These are phyloP conservation scores for Phoma sp. DNA, from an alignment of 2,329 filamentous ascomycete species.

Conservation along the genomic window DNA sequence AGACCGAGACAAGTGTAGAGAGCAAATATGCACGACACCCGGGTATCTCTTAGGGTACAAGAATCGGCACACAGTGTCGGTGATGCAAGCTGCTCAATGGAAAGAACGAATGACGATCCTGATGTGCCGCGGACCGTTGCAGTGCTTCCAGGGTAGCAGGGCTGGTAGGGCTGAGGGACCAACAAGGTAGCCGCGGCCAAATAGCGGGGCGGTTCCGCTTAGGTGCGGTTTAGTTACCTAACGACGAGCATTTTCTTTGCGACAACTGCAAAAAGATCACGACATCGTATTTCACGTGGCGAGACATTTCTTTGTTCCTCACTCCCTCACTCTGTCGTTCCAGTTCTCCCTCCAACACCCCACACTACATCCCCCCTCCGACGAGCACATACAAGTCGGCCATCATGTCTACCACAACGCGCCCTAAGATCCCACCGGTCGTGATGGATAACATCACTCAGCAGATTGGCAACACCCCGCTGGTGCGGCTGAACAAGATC, in stretches of 20 bases:
- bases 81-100: too few species aligned
- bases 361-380: neutral
- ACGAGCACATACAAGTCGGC: conserved; percentile 7
- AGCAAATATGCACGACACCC: too few species aligned
- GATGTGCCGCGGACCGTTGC: too few species aligned
- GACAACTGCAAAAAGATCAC: conserved; percentile 15
- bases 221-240: conserved; percentile 18
- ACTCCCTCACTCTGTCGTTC: neutral
- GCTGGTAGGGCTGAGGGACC: conserved; percentile 6
- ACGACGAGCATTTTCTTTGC: conserved; percentile 19
- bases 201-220: conserved; percentile 14
- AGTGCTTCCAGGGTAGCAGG: neutral
- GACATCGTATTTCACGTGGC: conserved; percentile 16
- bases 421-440: conserved; percentile 59
- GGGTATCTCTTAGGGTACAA: too few species aligned
- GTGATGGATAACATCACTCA: conserved; percentile 74
- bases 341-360: neutral
- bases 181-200: conserved; percentile 14
- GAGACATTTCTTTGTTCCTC: conserved; percentile 7
- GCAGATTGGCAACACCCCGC: conserved; percentile 94
- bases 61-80: too few species aligned
- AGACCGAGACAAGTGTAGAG: too few species aligned
- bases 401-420: conserved; percentile 56
- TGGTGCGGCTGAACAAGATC: conserved; percentile 91
- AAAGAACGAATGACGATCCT: too few species aligned